phyloP scores from a whole-genome alignment of 106 monocot genomes.

The Hemerocallis citrina region DNA sequence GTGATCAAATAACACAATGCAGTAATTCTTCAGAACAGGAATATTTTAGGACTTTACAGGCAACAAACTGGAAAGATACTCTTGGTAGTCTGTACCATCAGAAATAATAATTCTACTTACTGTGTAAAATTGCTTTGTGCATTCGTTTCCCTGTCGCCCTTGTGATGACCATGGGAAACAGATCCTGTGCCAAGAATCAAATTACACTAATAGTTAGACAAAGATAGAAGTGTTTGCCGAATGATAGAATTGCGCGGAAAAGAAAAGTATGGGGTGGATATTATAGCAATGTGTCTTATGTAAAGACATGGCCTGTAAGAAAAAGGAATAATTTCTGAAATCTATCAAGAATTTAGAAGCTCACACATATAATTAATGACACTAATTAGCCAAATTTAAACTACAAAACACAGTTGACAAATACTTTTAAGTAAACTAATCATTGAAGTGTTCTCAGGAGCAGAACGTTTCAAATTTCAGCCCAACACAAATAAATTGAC shows the following conservation, averaged over 20 bases:
- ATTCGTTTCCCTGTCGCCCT: background rate
- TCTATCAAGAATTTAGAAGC: too few relatives aligned
- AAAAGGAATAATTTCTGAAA: too few relatives aligned
- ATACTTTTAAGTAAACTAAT: too few relatives aligned
- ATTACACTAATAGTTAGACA: background rate
- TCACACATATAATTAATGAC: too few relatives aligned
- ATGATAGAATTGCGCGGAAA: background rate
- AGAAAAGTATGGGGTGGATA: background rate
- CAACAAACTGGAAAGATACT: background rate
- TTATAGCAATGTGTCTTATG: background rate
- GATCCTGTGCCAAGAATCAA: background rate
- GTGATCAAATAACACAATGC: background rate
- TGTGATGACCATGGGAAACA: background rate
- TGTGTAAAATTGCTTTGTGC: background rate
- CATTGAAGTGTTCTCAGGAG: too few relatives aligned
- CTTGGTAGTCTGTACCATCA: background rate
- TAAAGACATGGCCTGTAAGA: too few relatives aligned
- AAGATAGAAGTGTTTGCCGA: background rate
- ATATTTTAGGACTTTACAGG: background rate
- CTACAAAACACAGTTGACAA: too few relatives aligned
- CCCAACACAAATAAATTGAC: too few relatives aligned
- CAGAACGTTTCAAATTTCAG: too few relatives aligned
- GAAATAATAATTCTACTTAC: background rate
- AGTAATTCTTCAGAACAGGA: background rate
- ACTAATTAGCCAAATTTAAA: too few relatives aligned